phyloP scores from a whole-genome alignment of 2,329 filamentous ascomycete species.

The Drechslerella coelobrocha region DNA sequence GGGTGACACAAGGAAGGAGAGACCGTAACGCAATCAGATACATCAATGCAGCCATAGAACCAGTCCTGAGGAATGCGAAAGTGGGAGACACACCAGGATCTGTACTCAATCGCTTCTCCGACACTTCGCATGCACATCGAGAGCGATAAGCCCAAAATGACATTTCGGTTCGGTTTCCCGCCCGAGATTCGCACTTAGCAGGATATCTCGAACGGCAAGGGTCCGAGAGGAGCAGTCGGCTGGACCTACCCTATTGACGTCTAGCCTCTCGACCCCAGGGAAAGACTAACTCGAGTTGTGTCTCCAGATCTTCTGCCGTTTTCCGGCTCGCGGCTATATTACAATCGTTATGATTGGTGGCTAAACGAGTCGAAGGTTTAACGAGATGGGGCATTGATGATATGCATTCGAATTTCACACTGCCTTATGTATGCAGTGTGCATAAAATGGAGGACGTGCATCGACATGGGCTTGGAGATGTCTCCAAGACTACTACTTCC shows the following conservation, averaged over 20 bases:
- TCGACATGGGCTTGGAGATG: too few species aligned
- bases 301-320: conserved; percentile 3
- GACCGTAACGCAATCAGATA: too few species aligned
- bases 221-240: not conserved
- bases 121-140: too few species aligned
- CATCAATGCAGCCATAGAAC: too few species aligned
- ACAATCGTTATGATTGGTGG: not conserved
- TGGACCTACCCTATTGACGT: conserved; percentile 8
- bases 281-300: conserved; percentile 4
- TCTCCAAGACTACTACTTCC: too few species aligned
- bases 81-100: too few species aligned
- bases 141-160: too few species aligned
- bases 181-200: too few species aligned
- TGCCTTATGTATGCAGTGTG: not conserved
- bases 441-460: not conserved
- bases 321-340: not conserved
- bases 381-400: not conserved
- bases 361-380: not conserved
- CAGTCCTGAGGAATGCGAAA: too few species aligned
- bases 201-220: not conserved
- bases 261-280: conserved; percentile 8
- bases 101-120: too few species aligned
- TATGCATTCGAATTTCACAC: not conserved
- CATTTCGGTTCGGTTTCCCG: too few species aligned
- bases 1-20: too few species aligned